phyloP scores from a whole-genome alignment of 2,329 filamentous ascomycete species.

The Cladophialophora psammophila region DNA sequence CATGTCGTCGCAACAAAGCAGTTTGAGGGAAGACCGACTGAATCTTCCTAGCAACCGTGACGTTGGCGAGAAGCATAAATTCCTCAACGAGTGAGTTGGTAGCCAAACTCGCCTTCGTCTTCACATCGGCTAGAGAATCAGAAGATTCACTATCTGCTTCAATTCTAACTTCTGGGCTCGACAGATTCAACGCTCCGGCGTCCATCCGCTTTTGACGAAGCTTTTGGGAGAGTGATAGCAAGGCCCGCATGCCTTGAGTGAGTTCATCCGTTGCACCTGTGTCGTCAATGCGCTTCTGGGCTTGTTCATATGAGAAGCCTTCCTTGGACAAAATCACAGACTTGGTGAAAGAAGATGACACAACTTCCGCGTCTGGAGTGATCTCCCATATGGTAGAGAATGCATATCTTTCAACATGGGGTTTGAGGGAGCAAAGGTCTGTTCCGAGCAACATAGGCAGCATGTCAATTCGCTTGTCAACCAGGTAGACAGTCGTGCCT shows the following conservation, averaged over 20 bases:
- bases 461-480: slow-evolving; percentile 99
- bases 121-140: slow-evolving; percentile 87
- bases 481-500: slow-evolving; percentile 95
- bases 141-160: slow-evolving; percentile 88
- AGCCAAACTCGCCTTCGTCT: slow-evolving; percentile 91
- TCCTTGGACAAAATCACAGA: slow-evolving; percentile 96
- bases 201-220: slow-evolving; percentile 95
- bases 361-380: slow-evolving; percentile 81
- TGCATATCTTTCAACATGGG: slow-evolving; percentile 92
- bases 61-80: slow-evolving; percentile 99
- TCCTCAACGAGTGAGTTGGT: slow-evolving; percentile 98
- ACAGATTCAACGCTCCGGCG: slow-evolving; percentile 91
- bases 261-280: slow-evolving; percentile 84
- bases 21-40: slow-evolving; percentile 94
- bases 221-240: slow-evolving; percentile 89
- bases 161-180: slow-evolving; percentile 96
- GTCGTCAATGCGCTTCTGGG: slow-evolving; percentile 93
- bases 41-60: slow-evolving; percentile 88
- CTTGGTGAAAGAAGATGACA: slow-evolving; percentile 89
- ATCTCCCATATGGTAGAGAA: slow-evolving; percentile 92
- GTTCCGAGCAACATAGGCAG: slow-evolving; percentile 94
- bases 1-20: slow-evolving; percentile 90
- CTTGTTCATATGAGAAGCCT: slow-evolving; percentile 97
- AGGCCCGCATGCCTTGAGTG: slow-evolving; percentile 84
- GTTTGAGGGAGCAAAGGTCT: slow-evolving; percentile 94